Evolutionary conservation across 192 early-diverging fungal genomes (phyloP).

Genomic region (Podila minutissima): DNA sequence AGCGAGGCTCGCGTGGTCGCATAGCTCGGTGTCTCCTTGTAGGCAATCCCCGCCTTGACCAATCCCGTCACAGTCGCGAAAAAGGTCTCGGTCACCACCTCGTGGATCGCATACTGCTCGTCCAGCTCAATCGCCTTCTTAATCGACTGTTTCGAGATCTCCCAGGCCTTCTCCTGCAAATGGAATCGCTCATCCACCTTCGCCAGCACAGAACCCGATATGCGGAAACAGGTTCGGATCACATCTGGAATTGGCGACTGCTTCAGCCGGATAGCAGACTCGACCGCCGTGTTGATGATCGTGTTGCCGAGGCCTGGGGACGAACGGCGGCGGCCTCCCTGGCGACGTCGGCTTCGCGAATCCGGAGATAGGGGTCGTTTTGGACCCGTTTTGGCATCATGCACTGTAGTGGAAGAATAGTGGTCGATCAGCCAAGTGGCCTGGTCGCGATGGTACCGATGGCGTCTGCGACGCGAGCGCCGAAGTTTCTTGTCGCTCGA

Average conservation of each 20-base stretch:
- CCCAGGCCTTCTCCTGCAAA: conserved; percentile 58
- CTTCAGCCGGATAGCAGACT: conserved; percentile 60
- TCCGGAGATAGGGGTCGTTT: not conserved
- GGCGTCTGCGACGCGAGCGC: conserved; percentile 29
- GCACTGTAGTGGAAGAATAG: not conserved
- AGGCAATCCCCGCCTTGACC: conserved; percentile 61
- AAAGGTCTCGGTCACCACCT: conserved; percentile 54
- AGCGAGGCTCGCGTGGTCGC: not conserved
- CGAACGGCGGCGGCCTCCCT: not conserved
- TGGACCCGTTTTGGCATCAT: not conserved
- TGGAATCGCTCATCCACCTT: conserved; percentile 58
- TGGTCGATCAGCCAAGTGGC: conserved; percentile 33
- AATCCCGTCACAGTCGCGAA: conserved; percentile 52
- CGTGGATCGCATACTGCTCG: conserved; percentile 62
- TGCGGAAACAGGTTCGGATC: conserved; percentile 42
- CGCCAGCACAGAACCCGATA: conserved; percentile 23
- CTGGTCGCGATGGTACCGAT: conserved; percentile 25
- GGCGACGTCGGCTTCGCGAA: not conserved
- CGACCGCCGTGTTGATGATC: conserved; percentile 56
- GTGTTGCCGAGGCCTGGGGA: conserved; percentile 22
- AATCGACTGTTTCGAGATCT: conserved; percentile 55
- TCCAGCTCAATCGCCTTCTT: conserved; percentile 62
- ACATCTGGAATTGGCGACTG: conserved; percentile 65
- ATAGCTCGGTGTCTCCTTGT: conserved; percentile 58
- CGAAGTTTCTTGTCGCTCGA: conserved; percentile 17